Percentiles rank a stretch among this genome's conserved stretches.
Evolutionary conservation across 75 land plant species (phyloP).

Genomic region (Pseudotsuga menziesii): DNA sequence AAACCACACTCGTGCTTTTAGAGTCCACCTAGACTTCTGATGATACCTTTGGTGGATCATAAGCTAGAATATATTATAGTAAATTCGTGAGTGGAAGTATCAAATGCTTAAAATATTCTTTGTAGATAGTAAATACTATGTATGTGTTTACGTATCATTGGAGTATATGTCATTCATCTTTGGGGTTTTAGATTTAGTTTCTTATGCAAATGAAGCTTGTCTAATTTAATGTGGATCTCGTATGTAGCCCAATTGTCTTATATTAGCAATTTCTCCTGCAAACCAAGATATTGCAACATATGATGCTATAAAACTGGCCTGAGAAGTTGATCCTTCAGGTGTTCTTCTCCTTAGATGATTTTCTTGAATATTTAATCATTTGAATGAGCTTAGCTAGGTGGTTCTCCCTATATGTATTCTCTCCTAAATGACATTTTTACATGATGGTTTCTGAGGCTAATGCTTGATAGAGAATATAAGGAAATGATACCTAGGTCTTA

Average conservation of each 20-base stretch:
- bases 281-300: constrained; percentile 95
- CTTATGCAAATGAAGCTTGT: background rate
- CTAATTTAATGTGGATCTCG: constrained; percentile 1
- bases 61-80: no score
- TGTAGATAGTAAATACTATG: background rate
- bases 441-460: background rate
- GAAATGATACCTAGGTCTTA: background rate
- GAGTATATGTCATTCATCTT: background rate
- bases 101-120: background rate
- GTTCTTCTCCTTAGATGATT: background rate
- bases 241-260: constrained; percentile 75
- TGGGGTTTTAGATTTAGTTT: background rate
- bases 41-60: no score
- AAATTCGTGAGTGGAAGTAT: background rate
- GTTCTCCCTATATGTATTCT: no score
- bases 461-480: background rate
- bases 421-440: no score
- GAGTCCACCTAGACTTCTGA: no score
- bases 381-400: background rate
- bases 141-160: background rate
- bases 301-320: constrained; percentile 85
- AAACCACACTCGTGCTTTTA: no score
- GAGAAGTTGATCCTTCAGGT: constrained; percentile 95
- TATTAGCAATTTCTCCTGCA: constrained; percentile 84
- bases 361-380: background rate